Base-by-base conservation (phyloP, 768 basidiomycete species). In the Macrocybe gigantea region DNA sequence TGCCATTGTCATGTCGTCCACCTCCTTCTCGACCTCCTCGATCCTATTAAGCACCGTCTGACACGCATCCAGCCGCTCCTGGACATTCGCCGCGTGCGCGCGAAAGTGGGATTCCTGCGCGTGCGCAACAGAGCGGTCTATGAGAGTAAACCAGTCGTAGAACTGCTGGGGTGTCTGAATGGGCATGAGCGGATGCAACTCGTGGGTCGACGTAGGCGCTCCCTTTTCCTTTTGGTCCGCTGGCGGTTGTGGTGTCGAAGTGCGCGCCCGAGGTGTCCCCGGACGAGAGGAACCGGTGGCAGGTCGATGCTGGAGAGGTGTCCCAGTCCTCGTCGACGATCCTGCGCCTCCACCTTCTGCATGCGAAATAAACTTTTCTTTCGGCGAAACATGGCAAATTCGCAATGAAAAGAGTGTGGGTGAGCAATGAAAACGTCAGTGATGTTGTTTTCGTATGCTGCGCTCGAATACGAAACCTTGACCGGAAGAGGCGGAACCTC, bases 81-180 rank as follows among this genome's bases (percentile, higher is more conserved):
- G 73, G 10, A 98, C 79, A 51, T 79, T 80, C 8, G 80, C 80
- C 13, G 94, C 78, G 64, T 97, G 89, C 0, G 83, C 82, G 22
- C 91, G 78, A 63, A 96, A 97, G 60, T 93, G 86, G 5, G 91
- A 82, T 59, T 97, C 95, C 59, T 98, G 95, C 50, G 88, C 88
- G 58, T 93, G 92, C 6, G 93, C 87, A 34, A 96, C 90, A 2
- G 88, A 87, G 11, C 87, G 77, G 54, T 96, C 93, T 45, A 99
- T 83, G 36, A 88, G 74, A 3, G 90, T 75, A 64, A 93, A 95
- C 86, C 93, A 96, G 67, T 98, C 95, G 61, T 94, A 92, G 66
- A 99, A 95, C 55, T 97, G 93, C 57, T 98, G 92, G 1, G 93
- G 86, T 0, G 93, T 95, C 52, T 86, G 79, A 35, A 98, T 83